phyloP scores from a whole-genome alignment of 129 eudicot species.

The Pulicaria dysenterica region DNA sequence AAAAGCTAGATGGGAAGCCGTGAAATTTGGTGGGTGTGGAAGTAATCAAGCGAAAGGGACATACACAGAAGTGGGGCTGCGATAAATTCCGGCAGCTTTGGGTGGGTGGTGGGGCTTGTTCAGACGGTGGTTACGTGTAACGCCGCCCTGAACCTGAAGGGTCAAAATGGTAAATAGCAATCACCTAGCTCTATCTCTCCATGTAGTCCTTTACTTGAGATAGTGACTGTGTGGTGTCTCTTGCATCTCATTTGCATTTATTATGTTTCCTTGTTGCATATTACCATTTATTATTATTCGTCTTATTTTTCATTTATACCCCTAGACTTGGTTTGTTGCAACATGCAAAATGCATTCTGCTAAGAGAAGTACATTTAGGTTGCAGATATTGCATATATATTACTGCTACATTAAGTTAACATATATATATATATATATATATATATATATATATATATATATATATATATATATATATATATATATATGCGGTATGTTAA shows the following conservation, averaged over 20 bases:
- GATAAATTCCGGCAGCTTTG: slow-evolving; percentile 23
- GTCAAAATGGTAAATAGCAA: slow-evolving; percentile 27
- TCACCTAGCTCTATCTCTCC: slow-evolving; percentile 29
- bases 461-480: no score
- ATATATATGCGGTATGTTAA: no score
- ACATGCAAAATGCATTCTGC: no score
- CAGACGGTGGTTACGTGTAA: slow-evolving; percentile 29
- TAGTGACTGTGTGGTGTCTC: slow-evolving; percentile 26
- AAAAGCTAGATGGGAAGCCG: slow-evolving; percentile 15
- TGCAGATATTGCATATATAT: no score
- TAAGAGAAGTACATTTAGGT: no score
- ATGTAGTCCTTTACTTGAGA: slow-evolving; percentile 34
- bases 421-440: no score
- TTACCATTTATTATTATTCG: background rate
- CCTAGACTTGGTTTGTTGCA: background rate
- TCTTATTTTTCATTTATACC: slow-evolving; percentile 1
- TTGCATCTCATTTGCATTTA: slow-evolving; percentile 36
- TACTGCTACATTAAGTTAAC: no score
- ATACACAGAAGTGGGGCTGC: slow-evolving; percentile 20
- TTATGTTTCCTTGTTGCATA: slow-evolving; percentile 20
- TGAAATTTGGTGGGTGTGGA: slow-evolving; percentile 22
- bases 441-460: no score
- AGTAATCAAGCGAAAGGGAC: slow-evolving; percentile 29
- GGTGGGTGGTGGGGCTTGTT: slow-evolving; percentile 13
- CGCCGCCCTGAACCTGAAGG: slow-evolving; percentile 24